These are phyloP conservation scores for Aaosphaeria arxii DNA, from an alignment of 2,329 filamentous ascomycete species.

Conservation along the genomic window DNA sequence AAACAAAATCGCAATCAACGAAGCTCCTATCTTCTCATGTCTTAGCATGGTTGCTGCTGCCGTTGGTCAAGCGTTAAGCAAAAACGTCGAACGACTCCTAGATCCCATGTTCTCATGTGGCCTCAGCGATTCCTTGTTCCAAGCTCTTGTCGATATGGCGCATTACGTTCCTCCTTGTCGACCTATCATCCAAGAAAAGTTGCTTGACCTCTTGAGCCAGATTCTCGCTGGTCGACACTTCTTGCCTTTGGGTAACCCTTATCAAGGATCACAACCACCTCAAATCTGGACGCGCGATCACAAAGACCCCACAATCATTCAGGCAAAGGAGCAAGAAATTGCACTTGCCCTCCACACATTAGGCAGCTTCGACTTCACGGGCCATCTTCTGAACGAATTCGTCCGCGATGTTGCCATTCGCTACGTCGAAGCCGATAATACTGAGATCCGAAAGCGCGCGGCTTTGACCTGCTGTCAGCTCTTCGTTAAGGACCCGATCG, in stretches of 20 bases:
- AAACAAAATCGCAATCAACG: constrained; percentile 55
- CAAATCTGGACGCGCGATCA: constrained; percentile 84
- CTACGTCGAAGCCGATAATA: constrained; percentile 94
- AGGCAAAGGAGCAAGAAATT: constrained; percentile 78
- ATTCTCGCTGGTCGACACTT: constrained; percentile 92
- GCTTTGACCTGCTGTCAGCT: constrained; percentile 97
- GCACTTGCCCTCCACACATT: constrained; percentile 91
- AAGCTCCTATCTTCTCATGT: constrained; percentile 87
- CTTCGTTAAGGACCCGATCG: constrained; percentile 93
- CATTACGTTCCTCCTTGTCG: constrained; percentile 97
- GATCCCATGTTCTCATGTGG: constrained; percentile 98
- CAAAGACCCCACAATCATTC: constrained; percentile 78
- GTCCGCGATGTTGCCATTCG: constrained; percentile 97
- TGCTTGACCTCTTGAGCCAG: constrained; percentile 91
- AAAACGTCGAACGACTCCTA: constrained; percentile 94
- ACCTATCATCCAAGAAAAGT: constrained; percentile 84
- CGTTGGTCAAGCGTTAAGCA: constrained; percentile 93
- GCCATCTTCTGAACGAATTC: constrained; percentile 95
- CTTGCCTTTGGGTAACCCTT: constrained; percentile 85
- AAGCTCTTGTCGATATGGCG: constrained; percentile 96
- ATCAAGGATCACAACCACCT: constrained; percentile 76
- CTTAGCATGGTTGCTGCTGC: constrained; percentile 95
- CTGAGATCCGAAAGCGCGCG: constrained; percentile 88
- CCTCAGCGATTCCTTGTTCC: constrained; percentile 86
- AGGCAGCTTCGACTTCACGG: constrained; percentile 91